phyloP scores from a whole-genome alignment of 345 rosid species.

The Hibiscus tridactylites region DNA sequence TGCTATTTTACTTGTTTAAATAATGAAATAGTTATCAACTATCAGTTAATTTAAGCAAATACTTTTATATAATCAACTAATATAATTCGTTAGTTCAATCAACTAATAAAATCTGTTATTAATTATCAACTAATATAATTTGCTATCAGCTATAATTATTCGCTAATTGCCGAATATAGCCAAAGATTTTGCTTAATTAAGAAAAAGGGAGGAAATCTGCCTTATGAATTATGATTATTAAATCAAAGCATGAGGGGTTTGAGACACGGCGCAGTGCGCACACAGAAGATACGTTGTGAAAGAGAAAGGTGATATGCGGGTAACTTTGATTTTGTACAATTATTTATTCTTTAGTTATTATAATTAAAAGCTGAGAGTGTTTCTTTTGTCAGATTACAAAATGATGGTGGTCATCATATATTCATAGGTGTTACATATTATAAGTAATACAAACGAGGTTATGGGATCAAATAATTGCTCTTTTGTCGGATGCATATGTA shows the following conservation, averaged over 20 bases:
- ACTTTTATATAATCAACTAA: no score
- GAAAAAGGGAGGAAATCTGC: no score
- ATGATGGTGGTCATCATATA: slow-evolving; percentile 36
- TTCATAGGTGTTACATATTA: not conserved
- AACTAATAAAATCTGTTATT: no score
- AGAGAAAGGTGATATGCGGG: not conserved
- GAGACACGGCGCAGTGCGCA: slow-evolving; percentile 5
- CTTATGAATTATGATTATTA: no score
- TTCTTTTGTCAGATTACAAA: slow-evolving; percentile 29
- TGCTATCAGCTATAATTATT: no score
- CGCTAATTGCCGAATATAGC: no score
- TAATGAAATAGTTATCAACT: no score
- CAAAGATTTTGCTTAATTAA: not conserved
- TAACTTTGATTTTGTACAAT: not conserved
- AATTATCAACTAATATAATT: no score
- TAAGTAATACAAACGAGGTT: not conserved
- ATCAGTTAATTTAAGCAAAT: no score
- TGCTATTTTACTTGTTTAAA: no score
- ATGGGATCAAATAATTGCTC: slow-evolving; percentile 10
- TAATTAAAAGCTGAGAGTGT: slow-evolving; percentile 10
- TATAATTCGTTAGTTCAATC: no score
- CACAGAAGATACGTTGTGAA: not conserved
- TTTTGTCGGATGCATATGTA: not conserved
- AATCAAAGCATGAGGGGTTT: not conserved
- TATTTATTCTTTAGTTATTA: not conserved